Percentiles rank a stretch among this genome's conserved stretches.
These are phyloP conservation scores for Trametes punicea DNA, from an alignment of 768 basidiomycete genomes.

Conservation along the genomic window DNA sequence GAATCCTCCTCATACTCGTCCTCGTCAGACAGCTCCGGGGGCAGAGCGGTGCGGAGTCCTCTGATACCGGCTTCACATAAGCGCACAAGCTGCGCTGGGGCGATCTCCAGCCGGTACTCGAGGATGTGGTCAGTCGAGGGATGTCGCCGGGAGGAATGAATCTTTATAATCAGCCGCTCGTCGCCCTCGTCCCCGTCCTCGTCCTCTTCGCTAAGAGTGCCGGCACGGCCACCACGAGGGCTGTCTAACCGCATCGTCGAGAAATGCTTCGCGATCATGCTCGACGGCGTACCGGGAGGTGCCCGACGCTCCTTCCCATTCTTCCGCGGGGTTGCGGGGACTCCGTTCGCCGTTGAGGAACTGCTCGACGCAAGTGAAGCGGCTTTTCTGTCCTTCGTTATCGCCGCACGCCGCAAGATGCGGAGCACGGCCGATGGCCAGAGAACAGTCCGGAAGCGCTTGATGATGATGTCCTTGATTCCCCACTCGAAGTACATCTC, in stretches of 20 bases:
- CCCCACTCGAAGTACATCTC: constrained; percentile 95
- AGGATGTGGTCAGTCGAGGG: constrained; percentile 64
- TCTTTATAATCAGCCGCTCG: constrained; percentile 54
- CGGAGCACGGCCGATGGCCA: constrained; percentile 76
- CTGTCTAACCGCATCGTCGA: constrained; percentile 42
- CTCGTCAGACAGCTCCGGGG: constrained; percentile 25
- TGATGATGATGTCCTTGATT: constrained; percentile 74
- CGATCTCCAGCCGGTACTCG: constrained; percentile 80
- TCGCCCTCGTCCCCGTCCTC: constrained; percentile 38
- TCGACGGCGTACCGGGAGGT: constrained; percentile 38
- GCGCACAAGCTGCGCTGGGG: constrained; percentile 61
- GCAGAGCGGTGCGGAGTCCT: constrained; percentile 46
- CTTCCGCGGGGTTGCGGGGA: constrained; percentile 42
- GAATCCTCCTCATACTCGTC: constrained; percentile 44
- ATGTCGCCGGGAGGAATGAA: constrained; percentile 64
- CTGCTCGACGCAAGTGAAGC: constrained; percentile 1
- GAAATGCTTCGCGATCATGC: constrained; percentile 55
- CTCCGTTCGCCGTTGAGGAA: not conserved
- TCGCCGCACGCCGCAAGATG: constrained; percentile 60
- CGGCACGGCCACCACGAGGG: not conserved
- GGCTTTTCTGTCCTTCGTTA: constrained; percentile 42
- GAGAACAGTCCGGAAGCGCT: constrained; percentile 78
- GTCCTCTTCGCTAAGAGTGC: constrained; percentile 17
- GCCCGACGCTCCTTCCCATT: constrained; percentile 24
- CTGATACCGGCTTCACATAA: constrained; percentile 65